These are phyloP conservation scores for Xylaria castorea DNA, from an alignment of 495 filamentous ascomycete genomes.

Conservation along the genomic window DNA sequence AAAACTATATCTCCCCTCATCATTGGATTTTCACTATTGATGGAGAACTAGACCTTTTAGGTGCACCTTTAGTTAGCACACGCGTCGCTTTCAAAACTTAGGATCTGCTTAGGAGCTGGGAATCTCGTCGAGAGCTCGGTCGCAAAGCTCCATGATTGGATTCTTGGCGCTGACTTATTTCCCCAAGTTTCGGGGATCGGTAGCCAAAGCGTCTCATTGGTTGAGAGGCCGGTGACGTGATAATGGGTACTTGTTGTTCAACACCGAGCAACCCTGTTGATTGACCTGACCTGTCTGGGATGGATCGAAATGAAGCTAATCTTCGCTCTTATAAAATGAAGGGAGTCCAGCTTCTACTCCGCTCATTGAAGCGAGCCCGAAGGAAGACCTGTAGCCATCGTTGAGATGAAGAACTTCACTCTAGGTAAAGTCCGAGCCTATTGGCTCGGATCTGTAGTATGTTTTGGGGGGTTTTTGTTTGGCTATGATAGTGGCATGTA, in stretches of 20 bases:
- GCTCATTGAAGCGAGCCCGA: constrained; percentile 39
- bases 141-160: constrained; percentile 5
- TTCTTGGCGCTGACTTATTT: background rate
- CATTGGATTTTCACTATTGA: background rate
- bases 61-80: background rate
- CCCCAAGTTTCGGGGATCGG: constrained; percentile 25
- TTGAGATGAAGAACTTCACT: constrained; percentile 38
- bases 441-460: constrained; percentile 58
- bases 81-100: background rate
- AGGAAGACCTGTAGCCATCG: constrained; percentile 42
- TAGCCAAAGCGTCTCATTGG: background rate
- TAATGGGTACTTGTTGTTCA: constrained; percentile 21
- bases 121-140: constrained; percentile 10
- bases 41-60: background rate
- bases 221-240: constrained; percentile 15
- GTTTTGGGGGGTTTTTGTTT: constrained; percentile 50
- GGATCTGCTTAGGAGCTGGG: background rate
- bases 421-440: constrained; percentile 56
- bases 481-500: constrained; percentile 51
- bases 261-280: constrained; percentile 9
- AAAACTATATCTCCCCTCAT: background rate
- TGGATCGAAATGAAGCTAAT: constrained; percentile 9
- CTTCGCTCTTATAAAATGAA: constrained; percentile 29
- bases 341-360: constrained; percentile 28
- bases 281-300: background rate